A percentile compares a stretch with the other conserved stretches of the same genome.
Conservation (phyloP, 2,329 filamentous ascomycete genomes). For the Aspergillus tubingensis region DNA sequence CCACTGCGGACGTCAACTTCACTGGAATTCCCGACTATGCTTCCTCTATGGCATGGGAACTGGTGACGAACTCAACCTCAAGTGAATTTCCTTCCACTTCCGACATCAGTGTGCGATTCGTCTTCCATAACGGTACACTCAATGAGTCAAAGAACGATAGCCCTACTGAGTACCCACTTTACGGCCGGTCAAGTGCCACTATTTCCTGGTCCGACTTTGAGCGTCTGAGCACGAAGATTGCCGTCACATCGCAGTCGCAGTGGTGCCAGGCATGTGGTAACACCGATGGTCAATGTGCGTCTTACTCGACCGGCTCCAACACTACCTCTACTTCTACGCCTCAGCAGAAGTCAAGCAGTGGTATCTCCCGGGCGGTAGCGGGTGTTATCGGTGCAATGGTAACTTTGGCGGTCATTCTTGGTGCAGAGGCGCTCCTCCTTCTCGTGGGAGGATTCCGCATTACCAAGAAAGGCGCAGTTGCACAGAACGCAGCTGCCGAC, state of each 20-base stretch:
- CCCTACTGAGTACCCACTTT: constrained; percentile 60
- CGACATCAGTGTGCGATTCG: constrained; percentile 61
- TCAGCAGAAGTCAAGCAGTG: constrained; percentile 33
- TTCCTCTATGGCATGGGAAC: constrained; percentile 77
- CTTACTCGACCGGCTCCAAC: constrained; percentile 33
- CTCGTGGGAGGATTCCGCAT: constrained; percentile 60
- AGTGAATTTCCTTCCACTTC: constrained; percentile 46
- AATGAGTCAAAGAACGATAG: constrained; percentile 37
- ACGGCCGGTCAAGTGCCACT: constrained; percentile 56
- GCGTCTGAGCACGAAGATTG: constrained; percentile 63
- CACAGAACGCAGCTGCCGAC: constrained; percentile 14
- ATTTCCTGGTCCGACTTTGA: constrained; percentile 72
- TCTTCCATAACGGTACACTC: constrained; percentile 64
- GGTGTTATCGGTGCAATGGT: constrained; percentile 78
- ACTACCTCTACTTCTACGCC: constrained; percentile 25
- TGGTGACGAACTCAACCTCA: constrained; percentile 53
- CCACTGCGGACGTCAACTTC: constrained; percentile 61
- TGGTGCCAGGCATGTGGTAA: constrained; percentile 81
- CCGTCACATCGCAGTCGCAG: constrained; percentile 62
- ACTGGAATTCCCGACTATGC: constrained; percentile 81
- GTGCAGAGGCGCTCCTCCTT: constrained; percentile 56
- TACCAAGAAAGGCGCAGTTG: constrained; percentile 52
- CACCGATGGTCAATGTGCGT: constrained; percentile 66
- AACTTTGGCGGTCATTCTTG: constrained; percentile 64
- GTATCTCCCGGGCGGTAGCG: constrained; percentile 70